A percentile compares a stretch with the other conserved stretches of the same genome.
phyloP scores from a whole-genome alignment of 2,329 filamentous ascomycete genomes.

The Ophiocordyceps camponoti-floridani region DNA sequence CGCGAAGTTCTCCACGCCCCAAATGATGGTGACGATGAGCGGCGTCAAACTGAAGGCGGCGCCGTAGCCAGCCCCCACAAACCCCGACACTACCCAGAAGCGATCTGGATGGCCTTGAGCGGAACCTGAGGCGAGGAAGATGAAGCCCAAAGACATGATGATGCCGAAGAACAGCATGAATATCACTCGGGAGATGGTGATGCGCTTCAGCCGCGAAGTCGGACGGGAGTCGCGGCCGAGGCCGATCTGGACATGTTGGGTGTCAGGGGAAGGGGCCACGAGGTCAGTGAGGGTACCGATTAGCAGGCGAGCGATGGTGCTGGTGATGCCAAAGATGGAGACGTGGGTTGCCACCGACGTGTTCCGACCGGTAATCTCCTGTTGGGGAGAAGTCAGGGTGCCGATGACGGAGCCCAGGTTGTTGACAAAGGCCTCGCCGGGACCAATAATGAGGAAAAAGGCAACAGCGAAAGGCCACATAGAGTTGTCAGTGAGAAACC shows the following conservation, averaged over 20 bases:
- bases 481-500: slow-evolving; percentile 71
- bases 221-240: slow-evolving; percentile 6
- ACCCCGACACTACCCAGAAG: slow-evolving; percentile 71
- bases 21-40: slow-evolving; percentile 89
- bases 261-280: slow-evolving; percentile 52
- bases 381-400: slow-evolving; percentile 51
- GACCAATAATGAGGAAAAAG: slow-evolving; percentile 85
- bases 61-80: slow-evolving; percentile 83
- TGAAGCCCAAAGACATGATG: slow-evolving; percentile 57
- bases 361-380: slow-evolving; percentile 16
- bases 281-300: slow-evolving; percentile 81
- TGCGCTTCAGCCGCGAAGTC: slow-evolving; percentile 16
- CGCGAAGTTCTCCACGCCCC: slow-evolving; percentile 96
- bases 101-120: slow-evolving; percentile 58
- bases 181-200: slow-evolving; percentile 56
- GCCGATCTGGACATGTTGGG: slow-evolving; percentile 32
- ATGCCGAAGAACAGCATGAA: slow-evolving; percentile 64
- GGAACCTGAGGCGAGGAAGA: slow-evolving; percentile 58
- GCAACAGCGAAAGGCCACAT: slow-evolving; percentile 92
- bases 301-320: slow-evolving; percentile 75
- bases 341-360: slow-evolving; percentile 73
- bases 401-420: slow-evolving; percentile 89
- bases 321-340: slow-evolving; percentile 77
- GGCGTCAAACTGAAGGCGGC: slow-evolving; percentile 79
- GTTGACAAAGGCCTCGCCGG: slow-evolving; percentile 96